phyloP scores from a whole-genome alignment of 2,329 filamentous ascomycete species.

The Exutisphaerella laricina region DNA sequence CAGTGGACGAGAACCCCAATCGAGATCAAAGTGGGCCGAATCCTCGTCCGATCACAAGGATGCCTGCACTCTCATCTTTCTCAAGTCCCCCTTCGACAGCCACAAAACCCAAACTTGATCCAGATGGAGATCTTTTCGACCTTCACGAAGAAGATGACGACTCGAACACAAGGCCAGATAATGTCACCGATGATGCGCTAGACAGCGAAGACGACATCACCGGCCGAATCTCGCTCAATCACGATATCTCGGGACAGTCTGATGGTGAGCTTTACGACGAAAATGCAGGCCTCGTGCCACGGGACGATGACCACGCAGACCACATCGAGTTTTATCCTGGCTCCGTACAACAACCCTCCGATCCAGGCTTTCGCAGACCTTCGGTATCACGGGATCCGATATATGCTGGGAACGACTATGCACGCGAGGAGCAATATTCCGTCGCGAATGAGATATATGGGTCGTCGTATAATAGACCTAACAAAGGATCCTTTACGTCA shows the following conservation, averaged over 20 bases:
- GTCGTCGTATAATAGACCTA: constrained; percentile 18
- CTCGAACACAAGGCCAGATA: background rate
- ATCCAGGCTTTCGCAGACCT: constrained; percentile 33
- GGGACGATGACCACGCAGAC: constrained; percentile 16
- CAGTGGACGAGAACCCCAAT: background rate
- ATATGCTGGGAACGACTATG: constrained; percentile 24
- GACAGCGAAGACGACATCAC: constrained; percentile 13
- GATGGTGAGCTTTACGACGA: constrained; percentile 21
- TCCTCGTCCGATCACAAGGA: background rate
- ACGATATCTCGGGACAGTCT: background rate
- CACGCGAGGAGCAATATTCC: constrained; percentile 19
- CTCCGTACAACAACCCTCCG: constrained; percentile 29
- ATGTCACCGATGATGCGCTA: constrained; percentile 5
- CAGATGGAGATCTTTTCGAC: constrained; percentile 30
- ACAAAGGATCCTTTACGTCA: constrained; percentile 24
- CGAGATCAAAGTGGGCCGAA: background rate
- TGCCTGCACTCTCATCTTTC: background rate
- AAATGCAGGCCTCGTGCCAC: constrained; percentile 16
- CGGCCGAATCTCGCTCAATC: constrained; percentile 13
- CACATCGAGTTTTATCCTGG: constrained; percentile 25
- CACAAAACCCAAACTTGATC: constrained; percentile 13
- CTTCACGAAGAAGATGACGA: constrained; percentile 24
- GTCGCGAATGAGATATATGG: constrained; percentile 27
- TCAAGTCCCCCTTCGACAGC: background rate
- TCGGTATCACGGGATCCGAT: constrained; percentile 29